A percentile compares a stretch with the other conserved stretches of the same genome.
These are phyloP conservation scores for Candida tunisiensis DNA, from an alignment of 1,139 yeast species.

Conservation along the genomic window DNA sequence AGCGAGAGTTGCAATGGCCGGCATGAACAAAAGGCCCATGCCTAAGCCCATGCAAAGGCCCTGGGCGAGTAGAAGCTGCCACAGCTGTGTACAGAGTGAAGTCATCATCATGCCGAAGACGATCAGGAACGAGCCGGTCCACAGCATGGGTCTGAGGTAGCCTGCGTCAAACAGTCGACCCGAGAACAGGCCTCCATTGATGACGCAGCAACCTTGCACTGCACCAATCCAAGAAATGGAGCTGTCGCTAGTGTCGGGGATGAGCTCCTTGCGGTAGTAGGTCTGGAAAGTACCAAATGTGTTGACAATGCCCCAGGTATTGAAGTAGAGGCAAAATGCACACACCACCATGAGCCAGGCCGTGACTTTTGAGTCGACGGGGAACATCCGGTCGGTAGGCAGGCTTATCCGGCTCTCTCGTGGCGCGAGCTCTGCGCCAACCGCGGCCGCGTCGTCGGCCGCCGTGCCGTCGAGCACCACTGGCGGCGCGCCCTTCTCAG, in stretches of 20 bases:
- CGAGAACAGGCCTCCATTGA: constrained; percentile 33
- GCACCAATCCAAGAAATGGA: constrained; percentile 49
- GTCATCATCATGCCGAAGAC: constrained; percentile 31
- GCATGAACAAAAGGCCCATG: constrained; percentile 8
- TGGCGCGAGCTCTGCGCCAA: too few species aligned
- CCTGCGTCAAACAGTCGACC: constrained; percentile 41
- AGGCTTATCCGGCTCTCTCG: too few species aligned
- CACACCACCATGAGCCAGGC: not conserved
- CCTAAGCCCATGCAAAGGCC: constrained; percentile 39
- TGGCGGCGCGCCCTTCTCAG: too few species aligned
- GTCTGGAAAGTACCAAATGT: constrained; percentile 44
- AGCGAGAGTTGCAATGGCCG: constrained; percentile 11
- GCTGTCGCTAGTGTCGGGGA: constrained; percentile 19
- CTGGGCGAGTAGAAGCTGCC: constrained; percentile 36
- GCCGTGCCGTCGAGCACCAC: too few species aligned
- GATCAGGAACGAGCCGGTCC: constrained; percentile 31
- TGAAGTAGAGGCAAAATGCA: not conserved
- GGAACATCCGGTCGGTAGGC: too few species aligned
- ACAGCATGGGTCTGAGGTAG: constrained; percentile 8
- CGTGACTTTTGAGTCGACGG: too few species aligned
- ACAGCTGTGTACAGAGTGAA: constrained; percentile 29
- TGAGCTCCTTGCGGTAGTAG: constrained; percentile 24
- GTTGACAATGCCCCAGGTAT: constrained; percentile 35
- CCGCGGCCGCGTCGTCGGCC: too few species aligned
- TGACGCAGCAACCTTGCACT: constrained; percentile 34